Evolutionary conservation across 257 asterid genomes (phyloP).

Genomic region (Thymus quinquecostatus): DNA sequence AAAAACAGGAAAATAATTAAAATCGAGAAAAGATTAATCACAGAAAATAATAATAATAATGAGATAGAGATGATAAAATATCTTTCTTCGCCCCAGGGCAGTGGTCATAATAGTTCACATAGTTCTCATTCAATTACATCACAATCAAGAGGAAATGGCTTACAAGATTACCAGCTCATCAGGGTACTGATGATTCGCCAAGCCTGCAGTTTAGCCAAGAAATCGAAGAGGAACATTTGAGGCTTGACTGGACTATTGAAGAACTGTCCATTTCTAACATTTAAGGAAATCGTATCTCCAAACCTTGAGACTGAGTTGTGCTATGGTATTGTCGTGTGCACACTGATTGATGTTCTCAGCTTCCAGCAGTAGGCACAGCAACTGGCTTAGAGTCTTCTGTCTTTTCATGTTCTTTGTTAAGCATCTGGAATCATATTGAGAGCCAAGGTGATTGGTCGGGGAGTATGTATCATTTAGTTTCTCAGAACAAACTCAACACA

Average conservation of each 20-base stretch:
- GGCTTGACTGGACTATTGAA: constrained; percentile 15
- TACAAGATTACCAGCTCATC: constrained; percentile 2
- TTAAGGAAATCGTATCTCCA: not conserved
- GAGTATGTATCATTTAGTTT: not conserved
- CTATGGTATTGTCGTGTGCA: not conserved
- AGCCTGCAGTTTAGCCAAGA: not conserved
- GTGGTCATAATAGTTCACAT: not conserved
- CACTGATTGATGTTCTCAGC: constrained; percentile 23
- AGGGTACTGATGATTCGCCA: constrained; percentile 9
- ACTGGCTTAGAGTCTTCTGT: constrained; percentile 77
- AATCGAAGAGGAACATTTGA: not conserved
- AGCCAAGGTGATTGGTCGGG: not conserved
- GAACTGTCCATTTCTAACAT: not conserved
- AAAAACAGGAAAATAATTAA: not conserved
- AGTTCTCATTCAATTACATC: constrained; percentile 12
- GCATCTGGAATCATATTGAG: constrained; percentile 55
- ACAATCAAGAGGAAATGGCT: not conserved
- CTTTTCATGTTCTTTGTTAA: constrained; percentile 89
- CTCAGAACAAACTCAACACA: not conserved
- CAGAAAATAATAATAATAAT: constrained; percentile 5
- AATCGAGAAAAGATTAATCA: constrained; percentile 6
- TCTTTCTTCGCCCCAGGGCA: not conserved
- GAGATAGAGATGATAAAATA: not conserved
- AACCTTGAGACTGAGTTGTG: not conserved
- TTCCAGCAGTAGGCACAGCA: constrained; percentile 42